phyloP scores from a whole-genome alignment of 2,329 filamentous ascomycete genomes.

The Decorospora gaudefroyi region DNA sequence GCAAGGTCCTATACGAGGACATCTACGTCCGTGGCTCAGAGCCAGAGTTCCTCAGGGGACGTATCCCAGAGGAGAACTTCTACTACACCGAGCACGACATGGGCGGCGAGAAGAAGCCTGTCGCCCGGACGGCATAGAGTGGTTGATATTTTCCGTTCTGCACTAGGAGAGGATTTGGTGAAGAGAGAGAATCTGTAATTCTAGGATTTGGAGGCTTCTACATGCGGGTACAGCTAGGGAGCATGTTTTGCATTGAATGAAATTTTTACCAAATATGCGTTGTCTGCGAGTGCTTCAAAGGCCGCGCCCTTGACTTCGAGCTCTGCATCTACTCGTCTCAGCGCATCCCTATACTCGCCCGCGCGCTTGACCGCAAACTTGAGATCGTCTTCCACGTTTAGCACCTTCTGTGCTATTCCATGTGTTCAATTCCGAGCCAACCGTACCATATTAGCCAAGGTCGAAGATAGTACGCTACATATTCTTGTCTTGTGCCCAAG shows the following conservation, averaged over 20 bases:
- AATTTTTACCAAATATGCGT: too few species aligned
- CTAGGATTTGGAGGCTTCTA: conserved; percentile 30
- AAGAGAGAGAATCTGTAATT: conserved; percentile 27
- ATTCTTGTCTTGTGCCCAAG: too few species aligned
- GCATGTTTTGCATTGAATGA: conserved; percentile 11
- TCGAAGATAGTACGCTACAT: too few species aligned
- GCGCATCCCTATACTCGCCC: too few species aligned
- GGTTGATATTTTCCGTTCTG: neutral
- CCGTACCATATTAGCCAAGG: too few species aligned
- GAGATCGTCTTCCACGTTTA: too few species aligned
- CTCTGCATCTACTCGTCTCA: too few species aligned
- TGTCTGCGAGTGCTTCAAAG: too few species aligned
- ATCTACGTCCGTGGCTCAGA: conserved; percentile 90
- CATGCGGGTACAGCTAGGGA: conserved; percentile 19
- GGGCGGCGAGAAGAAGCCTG: conserved; percentile 40
- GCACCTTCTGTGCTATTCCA: too few species aligned
- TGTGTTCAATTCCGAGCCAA: too few species aligned
- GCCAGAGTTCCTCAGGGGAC: conserved; percentile 84
- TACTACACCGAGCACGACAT: conserved; percentile 63
- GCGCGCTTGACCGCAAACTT: too few species aligned
- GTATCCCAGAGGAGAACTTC: conserved; percentile 90
- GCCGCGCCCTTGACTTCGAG: too few species aligned
- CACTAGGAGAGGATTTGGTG: conserved; percentile 1
- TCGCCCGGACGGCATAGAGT: conserved; percentile 41
- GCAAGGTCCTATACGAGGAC: conserved; percentile 90